phyloP scores from a whole-genome alignment of 2,329 filamentous ascomycete species.

The Aspergillus fructus region DNA sequence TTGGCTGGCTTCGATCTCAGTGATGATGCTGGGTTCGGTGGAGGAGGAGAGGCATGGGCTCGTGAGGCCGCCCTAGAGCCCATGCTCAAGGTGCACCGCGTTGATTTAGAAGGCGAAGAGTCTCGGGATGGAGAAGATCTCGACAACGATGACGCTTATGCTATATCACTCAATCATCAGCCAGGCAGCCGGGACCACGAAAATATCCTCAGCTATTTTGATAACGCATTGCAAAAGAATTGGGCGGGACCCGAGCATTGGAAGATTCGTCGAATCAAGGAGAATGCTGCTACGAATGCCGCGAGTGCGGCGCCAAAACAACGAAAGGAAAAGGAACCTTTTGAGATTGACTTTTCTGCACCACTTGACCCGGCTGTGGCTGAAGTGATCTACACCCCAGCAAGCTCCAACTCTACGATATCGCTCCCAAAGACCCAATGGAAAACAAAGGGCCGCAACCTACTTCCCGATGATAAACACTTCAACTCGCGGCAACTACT shows the following conservation, averaged over 20 bases:
- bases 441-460: constrained; percentile 88
- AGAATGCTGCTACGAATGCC: constrained; percentile 58
- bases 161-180: constrained; percentile 73
- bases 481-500: constrained; percentile 93
- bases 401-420: constrained; percentile 76
- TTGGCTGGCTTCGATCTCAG: constrained; percentile 70
- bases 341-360: constrained; percentile 85
- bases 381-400: constrained; percentile 77
- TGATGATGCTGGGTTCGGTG: constrained; percentile 79
- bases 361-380: constrained; percentile 70
- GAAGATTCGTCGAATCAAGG: constrained; percentile 92
- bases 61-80: constrained; percentile 82
- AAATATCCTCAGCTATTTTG: constrained; percentile 96
- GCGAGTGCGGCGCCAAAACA: constrained; percentile 51
- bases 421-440: constrained; percentile 90
- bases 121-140: constrained; percentile 56
- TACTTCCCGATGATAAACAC: constrained; percentile 95
- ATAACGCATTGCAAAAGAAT: constrained; percentile 93
- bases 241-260: constrained; percentile 99
- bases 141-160: constrained; percentile 70
- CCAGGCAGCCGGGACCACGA: constrained; percentile 73
- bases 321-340: constrained; percentile 93
- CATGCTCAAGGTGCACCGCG: constrained; percentile 72
- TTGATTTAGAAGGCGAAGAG: constrained; percentile 52
- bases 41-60: constrained; percentile 95